Evolutionary conservation across 106 monocot species (phyloP).

Genomic region (Dendrobium chrysotoxum): DNA sequence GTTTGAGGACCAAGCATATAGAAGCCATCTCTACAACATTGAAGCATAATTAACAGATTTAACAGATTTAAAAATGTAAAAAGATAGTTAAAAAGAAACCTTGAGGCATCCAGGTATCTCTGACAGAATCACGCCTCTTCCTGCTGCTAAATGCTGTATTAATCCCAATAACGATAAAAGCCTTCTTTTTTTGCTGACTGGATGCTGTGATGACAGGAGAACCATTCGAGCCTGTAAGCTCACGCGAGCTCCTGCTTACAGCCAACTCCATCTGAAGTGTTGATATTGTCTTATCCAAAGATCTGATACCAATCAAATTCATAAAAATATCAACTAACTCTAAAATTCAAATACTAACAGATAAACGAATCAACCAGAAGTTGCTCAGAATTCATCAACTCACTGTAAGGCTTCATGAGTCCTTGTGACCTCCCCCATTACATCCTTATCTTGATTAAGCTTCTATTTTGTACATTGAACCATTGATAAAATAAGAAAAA

Average conservation of each 20-base stretch:
- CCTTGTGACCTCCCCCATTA: conserved; percentile 69
- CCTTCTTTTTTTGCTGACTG: conserved; percentile 59
- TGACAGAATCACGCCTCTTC: conserved; percentile 87
- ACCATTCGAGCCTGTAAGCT: conserved; percentile 31
- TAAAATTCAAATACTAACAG: neutral
- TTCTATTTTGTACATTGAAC: conserved; percentile 24
- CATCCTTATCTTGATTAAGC: conserved; percentile 36
- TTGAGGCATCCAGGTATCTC: conserved; percentile 97
- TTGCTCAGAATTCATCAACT: conserved; percentile 11
- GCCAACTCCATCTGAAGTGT: conserved; percentile 95
- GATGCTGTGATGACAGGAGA: conserved; percentile 25
- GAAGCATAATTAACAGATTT: neutral
- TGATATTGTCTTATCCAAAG: conserved; percentile 81
- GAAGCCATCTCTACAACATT: neutral
- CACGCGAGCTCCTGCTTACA: conserved; percentile 59
- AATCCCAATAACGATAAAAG: conserved; percentile 91
- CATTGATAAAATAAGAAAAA: neutral
- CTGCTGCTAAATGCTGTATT: conserved; percentile 99
- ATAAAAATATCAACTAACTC: neutral
- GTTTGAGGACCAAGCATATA: neutral
- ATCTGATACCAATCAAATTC: conserved; percentile 33
- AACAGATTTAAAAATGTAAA: neutral
- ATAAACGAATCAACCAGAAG: conserved; percentile 7
- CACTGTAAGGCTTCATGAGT: conserved; percentile 86
- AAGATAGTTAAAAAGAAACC: conserved; percentile 25